Conservation (phyloP, 345 rosid species). For the Lumnitzera racemosa region DNA sequence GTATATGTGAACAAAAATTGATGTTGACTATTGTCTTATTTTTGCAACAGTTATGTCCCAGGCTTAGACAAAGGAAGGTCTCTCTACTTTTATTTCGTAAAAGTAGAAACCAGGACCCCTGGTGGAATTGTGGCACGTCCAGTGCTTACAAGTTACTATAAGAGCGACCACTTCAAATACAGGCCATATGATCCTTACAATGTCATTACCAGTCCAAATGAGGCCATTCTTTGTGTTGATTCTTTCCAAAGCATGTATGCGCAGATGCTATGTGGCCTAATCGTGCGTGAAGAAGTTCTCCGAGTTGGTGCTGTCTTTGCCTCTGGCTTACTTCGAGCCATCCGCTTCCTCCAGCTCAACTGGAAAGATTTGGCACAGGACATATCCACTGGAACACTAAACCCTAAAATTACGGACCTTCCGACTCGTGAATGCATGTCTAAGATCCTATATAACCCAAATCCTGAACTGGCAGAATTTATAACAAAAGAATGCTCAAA, state of each 20-base stretch:
- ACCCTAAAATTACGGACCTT: slow-evolving; percentile 21
- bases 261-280: slow-evolving; percentile 32
- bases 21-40: no score
- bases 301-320: slow-evolving; percentile 35
- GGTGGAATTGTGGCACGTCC: slow-evolving; percentile 41
- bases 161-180: slow-evolving; percentile 32
- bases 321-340: slow-evolving; percentile 35
- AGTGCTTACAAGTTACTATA: slow-evolving; percentile 38
- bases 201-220: slow-evolving; percentile 31
- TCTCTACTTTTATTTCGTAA: slow-evolving; percentile 38
- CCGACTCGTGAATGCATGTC: slow-evolving; percentile 13
- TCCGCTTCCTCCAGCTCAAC: slow-evolving; percentile 28
- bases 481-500: slow-evolving; percentile 18
- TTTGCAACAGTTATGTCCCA: slow-evolving; percentile 77
- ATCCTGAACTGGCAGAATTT: slow-evolving; percentile 20
- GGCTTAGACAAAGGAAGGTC: slow-evolving; percentile 87
- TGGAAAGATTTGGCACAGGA: slow-evolving; percentile 23
- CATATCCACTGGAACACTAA: slow-evolving; percentile 21
- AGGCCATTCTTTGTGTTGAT: slow-evolving; percentile 32
- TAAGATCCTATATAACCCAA: slow-evolving; percentile 18
- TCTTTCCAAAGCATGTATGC: slow-evolving; percentile 42
- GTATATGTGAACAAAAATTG: background rate
- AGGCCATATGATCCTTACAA: slow-evolving; percentile 32
- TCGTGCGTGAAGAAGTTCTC: slow-evolving; percentile 25
- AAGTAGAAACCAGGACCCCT: slow-evolving; percentile 29